Conservation (phyloP, 768 basidiomycete species). For the Pholiota microspora region DNA sequence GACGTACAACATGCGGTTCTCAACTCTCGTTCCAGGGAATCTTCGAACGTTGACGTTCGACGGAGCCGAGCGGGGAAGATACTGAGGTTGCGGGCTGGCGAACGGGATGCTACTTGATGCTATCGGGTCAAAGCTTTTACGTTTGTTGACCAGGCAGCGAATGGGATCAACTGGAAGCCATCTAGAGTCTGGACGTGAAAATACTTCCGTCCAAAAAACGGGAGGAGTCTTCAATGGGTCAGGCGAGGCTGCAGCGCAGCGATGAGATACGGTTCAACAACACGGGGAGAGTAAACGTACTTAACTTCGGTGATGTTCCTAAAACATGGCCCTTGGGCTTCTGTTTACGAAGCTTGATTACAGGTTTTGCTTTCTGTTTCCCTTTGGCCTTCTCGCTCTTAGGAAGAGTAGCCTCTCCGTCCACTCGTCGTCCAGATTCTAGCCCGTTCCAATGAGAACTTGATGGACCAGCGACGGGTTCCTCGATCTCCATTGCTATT, state of each 20-base stretch:
- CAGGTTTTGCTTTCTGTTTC: slow-evolving; percentile 53
- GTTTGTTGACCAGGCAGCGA: slow-evolving; percentile 75
- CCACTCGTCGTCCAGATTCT: slow-evolving; percentile 40
- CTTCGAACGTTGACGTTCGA: slow-evolving; percentile 15
- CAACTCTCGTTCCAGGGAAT: slow-evolving; percentile 32
- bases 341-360: slow-evolving; percentile 56
- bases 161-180: slow-evolving; percentile 96
- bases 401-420: slow-evolving; percentile 29
- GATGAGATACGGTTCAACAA: neutral
- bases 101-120: slow-evolving; percentile 21
- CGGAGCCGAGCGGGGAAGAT: slow-evolving; percentile 20
- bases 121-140: slow-evolving; percentile 76
- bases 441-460: slow-evolving; percentile 18
- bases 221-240: slow-evolving; percentile 72
- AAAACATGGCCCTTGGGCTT: slow-evolving; percentile 49
- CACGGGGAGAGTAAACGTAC: slow-evolving; percentile 5
- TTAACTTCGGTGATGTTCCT: slow-evolving; percentile 27
- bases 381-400: slow-evolving; percentile 52
- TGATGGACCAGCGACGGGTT: slow-evolving; percentile 24
- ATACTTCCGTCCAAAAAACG: slow-evolving; percentile 97
- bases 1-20: slow-evolving; percentile 92
- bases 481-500: slow-evolving; percentile 29
- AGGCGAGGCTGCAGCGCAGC: slow-evolving; percentile 27
- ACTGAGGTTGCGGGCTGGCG: slow-evolving; percentile 11
- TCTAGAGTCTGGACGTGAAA: slow-evolving; percentile 83